These are phyloP conservation scores for Leccinum longicurvipes DNA, from an alignment of 768 basidiomycete genomes.

Conservation along the genomic window DNA sequence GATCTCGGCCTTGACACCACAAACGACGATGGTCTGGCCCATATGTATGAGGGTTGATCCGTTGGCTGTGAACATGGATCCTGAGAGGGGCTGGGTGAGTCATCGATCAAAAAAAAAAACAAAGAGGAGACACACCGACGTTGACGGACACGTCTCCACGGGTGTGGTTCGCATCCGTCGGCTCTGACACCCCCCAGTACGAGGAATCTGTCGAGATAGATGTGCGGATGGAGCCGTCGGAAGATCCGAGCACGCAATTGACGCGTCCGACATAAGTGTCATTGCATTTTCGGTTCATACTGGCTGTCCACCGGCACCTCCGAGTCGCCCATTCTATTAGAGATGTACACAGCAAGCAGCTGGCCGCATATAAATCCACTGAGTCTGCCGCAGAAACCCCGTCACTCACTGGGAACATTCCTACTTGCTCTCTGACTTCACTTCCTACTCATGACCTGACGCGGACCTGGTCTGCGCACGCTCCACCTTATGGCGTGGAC, in stretches of 20 bases:
- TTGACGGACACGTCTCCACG: conserved; percentile 76
- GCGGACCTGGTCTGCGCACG: no score
- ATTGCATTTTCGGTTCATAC: no score
- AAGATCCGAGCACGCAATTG: conserved; percentile 54
- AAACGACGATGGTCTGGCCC: conserved; percentile 92
- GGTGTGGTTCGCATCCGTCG: conserved; percentile 69
- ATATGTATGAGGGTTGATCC: conserved; percentile 89
- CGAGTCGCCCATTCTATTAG: no score
- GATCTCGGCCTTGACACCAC: conserved; percentile 94
- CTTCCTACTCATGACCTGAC: no score
- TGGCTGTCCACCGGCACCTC: no score
- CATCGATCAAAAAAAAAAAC: not conserved
- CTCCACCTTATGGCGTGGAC: no score
- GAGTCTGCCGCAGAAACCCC: no score
- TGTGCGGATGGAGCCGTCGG: conserved; percentile 83
- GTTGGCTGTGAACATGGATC: conserved; percentile 91
- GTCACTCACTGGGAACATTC: no score
- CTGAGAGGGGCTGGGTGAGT: conserved; percentile 24
- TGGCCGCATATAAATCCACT: no score
- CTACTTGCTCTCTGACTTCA: no score
- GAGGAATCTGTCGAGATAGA: conserved; percentile 86
- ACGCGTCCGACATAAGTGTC: conserved; percentile 27
- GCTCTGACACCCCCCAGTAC: conserved; percentile 74
- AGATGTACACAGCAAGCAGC: no score
- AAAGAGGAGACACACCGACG: conserved; percentile 72